Conservation (phyloP, 2,329 filamentous ascomycete species). For the Talaromyces rugulosus region DNA sequence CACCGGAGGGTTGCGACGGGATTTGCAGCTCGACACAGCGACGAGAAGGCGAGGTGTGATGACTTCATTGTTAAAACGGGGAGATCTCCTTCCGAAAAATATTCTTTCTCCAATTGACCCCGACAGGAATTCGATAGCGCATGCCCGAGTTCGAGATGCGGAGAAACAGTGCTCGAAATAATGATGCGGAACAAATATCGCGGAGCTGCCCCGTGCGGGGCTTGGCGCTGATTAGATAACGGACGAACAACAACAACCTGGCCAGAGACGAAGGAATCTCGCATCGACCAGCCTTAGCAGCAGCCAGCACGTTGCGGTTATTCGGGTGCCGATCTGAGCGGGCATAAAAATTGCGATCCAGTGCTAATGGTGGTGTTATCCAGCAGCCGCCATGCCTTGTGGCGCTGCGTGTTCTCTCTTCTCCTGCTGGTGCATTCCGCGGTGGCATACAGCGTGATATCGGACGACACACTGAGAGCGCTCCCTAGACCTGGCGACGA, state of each 20-base stretch:
- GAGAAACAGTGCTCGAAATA: slow-evolving; percentile 2
- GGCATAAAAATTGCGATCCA: background rate
- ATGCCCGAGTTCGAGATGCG: background rate
- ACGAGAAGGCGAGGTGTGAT: background rate
- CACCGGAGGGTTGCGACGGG: background rate
- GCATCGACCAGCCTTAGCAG: background rate
- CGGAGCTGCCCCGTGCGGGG: background rate
- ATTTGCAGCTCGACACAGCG: slow-evolving; percentile 5
- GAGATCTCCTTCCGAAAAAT: background rate
- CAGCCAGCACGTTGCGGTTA: background rate
- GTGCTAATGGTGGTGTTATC: background rate
- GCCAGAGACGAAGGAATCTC: background rate
- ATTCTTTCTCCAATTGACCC: background rate
- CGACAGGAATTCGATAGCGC: background rate
- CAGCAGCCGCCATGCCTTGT: slow-evolving; percentile 1
- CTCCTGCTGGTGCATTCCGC: slow-evolving; percentile 8
- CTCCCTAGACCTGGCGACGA: slow-evolving; percentile 70
- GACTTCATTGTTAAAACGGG: background rate
- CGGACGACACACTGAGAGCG: slow-evolving; percentile 66
- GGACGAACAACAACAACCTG: background rate
- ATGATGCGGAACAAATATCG: background rate
- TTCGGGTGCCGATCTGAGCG: background rate
- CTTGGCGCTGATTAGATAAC: slow-evolving; percentile 6
- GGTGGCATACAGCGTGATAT: slow-evolving; percentile 58
- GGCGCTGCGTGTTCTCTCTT: slow-evolving; percentile 5